Base-by-base conservation (phyloP, 176 grass and related monocot genomes). In the Phragmites australis region DNA sequence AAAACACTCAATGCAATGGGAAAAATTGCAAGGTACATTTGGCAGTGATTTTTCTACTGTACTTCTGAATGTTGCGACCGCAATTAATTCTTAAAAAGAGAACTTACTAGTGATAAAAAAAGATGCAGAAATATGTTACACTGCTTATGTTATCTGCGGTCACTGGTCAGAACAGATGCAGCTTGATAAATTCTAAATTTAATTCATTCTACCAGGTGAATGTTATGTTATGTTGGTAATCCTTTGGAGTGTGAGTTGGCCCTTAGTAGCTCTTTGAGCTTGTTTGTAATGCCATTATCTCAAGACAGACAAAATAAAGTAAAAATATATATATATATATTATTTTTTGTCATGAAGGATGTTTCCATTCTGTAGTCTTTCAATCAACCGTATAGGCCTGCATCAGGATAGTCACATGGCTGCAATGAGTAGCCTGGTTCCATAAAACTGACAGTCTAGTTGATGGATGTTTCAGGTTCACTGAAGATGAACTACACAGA, bases 401-500 rank as follows among this genome's bases (percentile, higher is more conserved):
- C 78, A 69, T 70, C 54, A 82, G 45, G 47, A 70, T 87, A 39
- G 57, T 58, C 76, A 51, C 58, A 74, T 74, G 58, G 25, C 53
- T 62, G n/a, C 27, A 50, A 49, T 57, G 39, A 67, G 21, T 62
- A 57, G 57, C 30, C 74, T 51, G 22, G 42, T 86, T 79, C 3
- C 71, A 46, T 65, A 32, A 63, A 72, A n/a, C 42, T 76, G 71
- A 83, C 26, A 56, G 8, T 77, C 55, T 71, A 75, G 16, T 22
- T 68, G 44, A 71, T 82, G 61, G 47, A 56, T 72, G 77, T 63
- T 90, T 64, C 86, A 98, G 97, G 90, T 86, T 99, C 10, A 85
- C 85, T 76, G 90, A 91, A 74, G 88, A 89, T 86, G 97, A 99
- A 58, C 87, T 99, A 31, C 69, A 52, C 37, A 91, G 93, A 90